These are phyloP conservation scores for Corylus avellana DNA, from an alignment of 306 rosid species.

Conservation along the genomic window DNA sequence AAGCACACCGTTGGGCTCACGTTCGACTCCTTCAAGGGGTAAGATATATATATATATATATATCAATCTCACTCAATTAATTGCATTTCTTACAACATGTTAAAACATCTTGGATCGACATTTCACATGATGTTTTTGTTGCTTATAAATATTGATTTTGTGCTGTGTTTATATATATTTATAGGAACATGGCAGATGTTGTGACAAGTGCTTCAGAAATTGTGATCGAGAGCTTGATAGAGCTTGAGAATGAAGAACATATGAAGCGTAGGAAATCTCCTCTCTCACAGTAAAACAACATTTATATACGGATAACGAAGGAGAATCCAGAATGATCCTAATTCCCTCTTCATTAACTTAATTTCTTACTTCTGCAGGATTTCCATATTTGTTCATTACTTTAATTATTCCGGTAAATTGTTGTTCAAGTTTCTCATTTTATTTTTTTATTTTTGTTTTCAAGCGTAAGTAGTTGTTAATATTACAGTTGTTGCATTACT, in stretches of 20 bases:
- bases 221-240: conserved; percentile 59
- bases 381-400: not conserved
- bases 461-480: too few relatives aligned
- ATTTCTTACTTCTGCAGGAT: not conserved
- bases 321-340: not conserved
- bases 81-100: too few relatives aligned
- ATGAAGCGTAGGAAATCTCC: conserved; percentile 24
- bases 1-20: conserved; percentile 64
- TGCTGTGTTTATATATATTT: conserved; percentile 2
- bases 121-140: too few relatives aligned
- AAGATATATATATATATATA: not conserved
- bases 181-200: conserved; percentile 69
- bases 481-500: not conserved
- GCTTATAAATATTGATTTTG: not conserved
- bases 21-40: conserved; percentile 76
- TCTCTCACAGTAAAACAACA: not conserved
- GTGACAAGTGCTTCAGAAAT: conserved; percentile 59
- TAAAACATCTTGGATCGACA: too few relatives aligned
- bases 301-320: not conserved
- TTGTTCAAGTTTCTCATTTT: not conserved
- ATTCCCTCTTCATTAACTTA: too few relatives aligned
- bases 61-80: too few relatives aligned
- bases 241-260: conserved; percentile 54
- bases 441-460: too few relatives aligned
- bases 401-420: not conserved